A percentile compares a stretch with the other conserved stretches of the same genome.
Conservation (phyloP, 2,329 filamentous ascomycete species). For the Knoxdaviesia proteae region DNA sequence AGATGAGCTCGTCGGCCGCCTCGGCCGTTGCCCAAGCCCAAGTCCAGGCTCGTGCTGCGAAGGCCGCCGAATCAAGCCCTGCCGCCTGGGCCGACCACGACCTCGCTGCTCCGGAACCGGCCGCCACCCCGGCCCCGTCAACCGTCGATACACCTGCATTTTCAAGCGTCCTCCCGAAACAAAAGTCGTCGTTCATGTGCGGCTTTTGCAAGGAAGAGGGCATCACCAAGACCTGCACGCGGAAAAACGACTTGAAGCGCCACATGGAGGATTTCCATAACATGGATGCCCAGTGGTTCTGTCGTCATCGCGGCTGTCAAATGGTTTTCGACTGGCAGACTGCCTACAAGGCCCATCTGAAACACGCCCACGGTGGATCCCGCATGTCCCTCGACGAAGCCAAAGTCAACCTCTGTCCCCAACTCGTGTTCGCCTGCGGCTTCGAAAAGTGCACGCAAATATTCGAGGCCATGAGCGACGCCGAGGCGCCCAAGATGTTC, state of each 20-base stretch:
- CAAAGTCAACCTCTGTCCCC: slow-evolving; percentile 21
- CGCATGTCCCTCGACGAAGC: slow-evolving; percentile 20
- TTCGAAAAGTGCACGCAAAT: slow-evolving; percentile 22
- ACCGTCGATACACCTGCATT: background rate
- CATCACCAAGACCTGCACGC: slow-evolving; percentile 21
- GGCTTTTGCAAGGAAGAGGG: slow-evolving; percentile 20
- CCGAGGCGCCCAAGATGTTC: slow-evolving; percentile 17
- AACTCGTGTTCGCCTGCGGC: slow-evolving; percentile 26
- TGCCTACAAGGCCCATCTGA: slow-evolving; percentile 25
- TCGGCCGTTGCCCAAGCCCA: slow-evolving; percentile 7
- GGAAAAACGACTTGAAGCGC: slow-evolving; percentile 26
- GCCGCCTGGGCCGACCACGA: slow-evolving; percentile 9
- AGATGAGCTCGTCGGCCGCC: slow-evolving; percentile 5
- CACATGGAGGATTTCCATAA: slow-evolving; percentile 27
- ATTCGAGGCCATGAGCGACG: slow-evolving; percentile 19
- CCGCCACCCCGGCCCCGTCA: slow-evolving; percentile 2
- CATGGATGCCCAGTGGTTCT: slow-evolving; percentile 24
- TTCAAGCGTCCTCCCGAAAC: slow-evolving; percentile 10
- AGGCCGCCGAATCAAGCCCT: slow-evolving; percentile 6
- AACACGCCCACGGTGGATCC: slow-evolving; percentile 20
- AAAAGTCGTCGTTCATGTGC: slow-evolving; percentile 17
- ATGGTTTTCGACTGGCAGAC: slow-evolving; percentile 26
- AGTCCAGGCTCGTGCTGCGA: no score
- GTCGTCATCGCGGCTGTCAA: slow-evolving; percentile 20
- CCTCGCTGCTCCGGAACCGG: slow-evolving; percentile 5